Evolutionary conservation across 1,139 yeast species (phyloP), one percentile per base, ranked within the genome.

Genomic region (Protomyces inundatus): DNA sequence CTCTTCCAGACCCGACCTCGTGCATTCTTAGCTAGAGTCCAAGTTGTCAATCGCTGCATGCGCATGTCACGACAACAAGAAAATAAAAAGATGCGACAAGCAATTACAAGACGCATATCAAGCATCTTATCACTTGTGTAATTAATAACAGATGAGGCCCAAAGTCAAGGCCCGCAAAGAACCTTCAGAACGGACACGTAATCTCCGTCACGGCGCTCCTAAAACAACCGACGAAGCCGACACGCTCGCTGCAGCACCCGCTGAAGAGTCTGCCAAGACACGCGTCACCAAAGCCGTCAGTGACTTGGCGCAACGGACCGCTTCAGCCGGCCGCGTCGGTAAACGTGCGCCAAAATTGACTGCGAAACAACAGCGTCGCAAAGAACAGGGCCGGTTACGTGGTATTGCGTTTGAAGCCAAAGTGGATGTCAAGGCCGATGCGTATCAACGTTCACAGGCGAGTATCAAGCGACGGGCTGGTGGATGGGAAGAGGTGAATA

Each of bases 151-250:
- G 42, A 42, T 42, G 48, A 23, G 48, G 12, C 48, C 48, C 5
- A 42, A 58, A 52, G 45, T 56, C 40, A 9, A 58, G 52, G 46
- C 56, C 34, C 33, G 52, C 37, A 51, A 42, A 34, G 62, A 51
- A 23, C 62, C 62, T 2, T 58, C 62, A 5, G 62, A 58, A 35
- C 51, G 62, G 36, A 58, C 62, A 34, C 62, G 62, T 10, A 58
- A 58, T n/a, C 56, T 58, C 6, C 39, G 62, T 39, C 51, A 58
- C 51, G 62, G 62, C 3, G 42, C 42, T 12, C n/a, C 48, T 5
- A 16, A 6, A 6, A n/a, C 6, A 2, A 16, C 9, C 10, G 48
- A 23, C 5, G 32, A 10, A 6, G 48, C n/a, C 3, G 48, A 14
- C 6, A 2, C 23, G 23, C 23, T 23, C 23, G 23, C 23, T 23